Conservation (phyloP, 2,329 filamentous ascomycete genomes). For the Neonectria magnoliae region DNA sequence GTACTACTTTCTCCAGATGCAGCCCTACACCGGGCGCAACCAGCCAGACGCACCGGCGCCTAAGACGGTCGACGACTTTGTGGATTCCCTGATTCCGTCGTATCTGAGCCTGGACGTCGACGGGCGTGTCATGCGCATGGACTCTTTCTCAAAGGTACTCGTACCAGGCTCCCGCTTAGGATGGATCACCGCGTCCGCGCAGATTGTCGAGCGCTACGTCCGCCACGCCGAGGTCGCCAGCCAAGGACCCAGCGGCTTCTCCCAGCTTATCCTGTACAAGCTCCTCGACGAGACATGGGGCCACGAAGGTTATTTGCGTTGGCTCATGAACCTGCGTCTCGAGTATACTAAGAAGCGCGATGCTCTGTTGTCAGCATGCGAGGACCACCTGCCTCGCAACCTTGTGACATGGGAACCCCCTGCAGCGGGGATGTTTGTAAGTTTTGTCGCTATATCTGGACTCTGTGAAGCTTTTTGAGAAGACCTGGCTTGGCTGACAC, state of each 20-base stretch:
- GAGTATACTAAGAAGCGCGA: slow-evolving; percentile 86
- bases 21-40: slow-evolving; percentile 71
- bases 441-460: slow-evolving; percentile 48
- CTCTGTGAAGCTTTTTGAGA: neutral
- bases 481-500: neutral
- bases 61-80: slow-evolving; percentile 74
- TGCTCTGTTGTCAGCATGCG: slow-evolving; percentile 81
- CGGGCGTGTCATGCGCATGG: slow-evolving; percentile 88
- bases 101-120: slow-evolving; percentile 84
- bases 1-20: slow-evolving; percentile 94
- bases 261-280: slow-evolving; percentile 86
- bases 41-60: slow-evolving; percentile 64
- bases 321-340: slow-evolving; percentile 83
- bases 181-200: slow-evolving; percentile 89
- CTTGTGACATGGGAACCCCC: slow-evolving; percentile 84
- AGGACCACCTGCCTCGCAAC: slow-evolving; percentile 76
- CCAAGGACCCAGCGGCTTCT: slow-evolving; percentile 86
- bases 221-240: slow-evolving; percentile 85
- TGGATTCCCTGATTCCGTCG: slow-evolving; percentile 70
- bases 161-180: slow-evolving; percentile 83
- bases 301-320: slow-evolving; percentile 87
- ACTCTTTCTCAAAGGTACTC: slow-evolving; percentile 93
- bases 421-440: slow-evolving; percentile 92
- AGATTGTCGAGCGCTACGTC: slow-evolving; percentile 84
- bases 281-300: slow-evolving; percentile 95